phyloP scores from a whole-genome alignment of 805 yeast species.

The Metschnikowia henanensis region DNA sequence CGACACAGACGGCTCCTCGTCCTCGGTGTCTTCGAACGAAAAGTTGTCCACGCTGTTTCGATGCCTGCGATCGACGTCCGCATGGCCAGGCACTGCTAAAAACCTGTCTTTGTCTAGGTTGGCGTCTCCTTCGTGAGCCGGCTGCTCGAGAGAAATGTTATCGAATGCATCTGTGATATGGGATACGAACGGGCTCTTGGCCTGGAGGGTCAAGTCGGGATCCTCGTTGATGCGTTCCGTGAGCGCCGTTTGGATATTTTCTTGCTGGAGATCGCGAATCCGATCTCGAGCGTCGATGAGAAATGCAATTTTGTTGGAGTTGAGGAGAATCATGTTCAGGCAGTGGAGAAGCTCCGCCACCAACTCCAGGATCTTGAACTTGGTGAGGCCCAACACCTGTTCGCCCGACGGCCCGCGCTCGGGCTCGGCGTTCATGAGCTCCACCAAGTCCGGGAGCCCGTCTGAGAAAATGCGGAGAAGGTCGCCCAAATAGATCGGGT shows the following conservation, averaged over 20 bases:
- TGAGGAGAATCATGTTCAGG: constrained; percentile 92
- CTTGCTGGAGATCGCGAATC: constrained; percentile 47
- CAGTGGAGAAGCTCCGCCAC: constrained; percentile 95
- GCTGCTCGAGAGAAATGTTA: constrained; percentile 38
- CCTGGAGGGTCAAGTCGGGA: not conserved
- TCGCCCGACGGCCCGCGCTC: constrained; percentile 19
- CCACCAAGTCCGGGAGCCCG: constrained; percentile 62
- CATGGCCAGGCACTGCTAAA: constrained; percentile 14
- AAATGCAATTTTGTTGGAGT: constrained; percentile 70
- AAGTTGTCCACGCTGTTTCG: constrained; percentile 23
- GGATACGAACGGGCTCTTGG: constrained; percentile 9
- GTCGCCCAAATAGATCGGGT: constrained; percentile 89
- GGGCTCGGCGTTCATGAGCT: constrained; percentile 48
- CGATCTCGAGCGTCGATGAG: constrained; percentile 68
- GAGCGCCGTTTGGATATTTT: constrained; percentile 46
- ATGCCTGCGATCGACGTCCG: constrained; percentile 15
- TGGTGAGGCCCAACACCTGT: constrained; percentile 80
- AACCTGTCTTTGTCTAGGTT: not conserved
- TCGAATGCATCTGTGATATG: constrained; percentile 39
- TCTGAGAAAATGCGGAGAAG: constrained; percentile 76
- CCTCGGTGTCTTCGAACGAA: constrained; percentile 38
- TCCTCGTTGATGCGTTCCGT: constrained; percentile 23
- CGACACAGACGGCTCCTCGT: constrained; percentile 45
- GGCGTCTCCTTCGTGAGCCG: constrained; percentile 14
- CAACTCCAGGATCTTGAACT: constrained; percentile 87